A percentile compares a stretch with the other conserved stretches of the same genome.
Evolutionary conservation across 768 basidiomycete genomes (phyloP).

Genomic region (Trametes cingulata): DNA sequence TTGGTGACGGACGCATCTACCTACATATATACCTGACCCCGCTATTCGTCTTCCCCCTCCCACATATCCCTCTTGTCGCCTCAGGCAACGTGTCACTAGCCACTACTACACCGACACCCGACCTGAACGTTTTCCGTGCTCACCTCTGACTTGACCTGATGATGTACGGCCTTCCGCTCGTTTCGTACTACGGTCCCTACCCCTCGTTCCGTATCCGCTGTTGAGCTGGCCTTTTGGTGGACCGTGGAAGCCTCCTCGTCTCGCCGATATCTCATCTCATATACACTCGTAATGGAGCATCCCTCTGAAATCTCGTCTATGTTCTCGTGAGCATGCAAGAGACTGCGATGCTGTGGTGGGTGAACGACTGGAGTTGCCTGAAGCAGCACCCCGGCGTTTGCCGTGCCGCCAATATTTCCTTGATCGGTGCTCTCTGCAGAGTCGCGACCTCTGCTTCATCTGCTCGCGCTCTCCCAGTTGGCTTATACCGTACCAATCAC

Average conservation of each 20-base stretch:
- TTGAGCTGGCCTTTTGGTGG: slow-evolving; percentile 2
- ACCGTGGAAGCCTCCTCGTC: neutral
- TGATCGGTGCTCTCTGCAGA: neutral
- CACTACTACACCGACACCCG: too few species aligned
- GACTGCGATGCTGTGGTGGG: neutral
- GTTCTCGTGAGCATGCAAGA: neutral
- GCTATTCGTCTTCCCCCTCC: neutral
- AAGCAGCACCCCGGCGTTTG: neutral
- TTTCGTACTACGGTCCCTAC: slow-evolving; percentile 5
- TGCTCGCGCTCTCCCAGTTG: too few species aligned
- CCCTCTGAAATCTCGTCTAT: neutral
- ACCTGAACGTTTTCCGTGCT: neutral
- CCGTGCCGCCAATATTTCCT: slow-evolving; percentile 7
- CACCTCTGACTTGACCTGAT: neutral
- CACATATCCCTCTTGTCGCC: neutral
- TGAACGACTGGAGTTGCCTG: neutral
- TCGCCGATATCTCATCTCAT: neutral
- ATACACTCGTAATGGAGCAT: neutral
- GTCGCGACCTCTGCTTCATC: neutral
- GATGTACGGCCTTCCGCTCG: slow-evolving; percentile 5
- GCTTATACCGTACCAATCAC: too few species aligned
- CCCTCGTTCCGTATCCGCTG: neutral
- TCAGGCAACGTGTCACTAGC: neutral
- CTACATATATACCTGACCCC: neutral
- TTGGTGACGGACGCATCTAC: slow-evolving; percentile 6